Percentiles rank a stretch among this genome's conserved stretches.
These are phyloP conservation scores for Alternaria solani DNA, from an alignment of 2,329 filamentous ascomycete genomes.

Conservation along the genomic window DNA sequence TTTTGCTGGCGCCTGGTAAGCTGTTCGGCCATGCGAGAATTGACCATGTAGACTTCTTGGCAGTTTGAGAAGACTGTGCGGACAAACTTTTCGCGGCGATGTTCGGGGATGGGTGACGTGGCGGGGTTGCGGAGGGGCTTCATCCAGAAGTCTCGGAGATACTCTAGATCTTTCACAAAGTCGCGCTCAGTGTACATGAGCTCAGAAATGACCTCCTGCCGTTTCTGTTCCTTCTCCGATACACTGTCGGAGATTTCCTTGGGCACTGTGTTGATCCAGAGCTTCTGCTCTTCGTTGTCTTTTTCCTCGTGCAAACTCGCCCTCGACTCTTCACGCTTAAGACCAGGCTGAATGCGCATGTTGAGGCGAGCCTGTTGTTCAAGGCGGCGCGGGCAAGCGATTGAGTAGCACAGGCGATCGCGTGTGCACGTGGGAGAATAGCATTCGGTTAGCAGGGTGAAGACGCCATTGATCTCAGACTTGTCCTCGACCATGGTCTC, in stretches of 20 bases:
- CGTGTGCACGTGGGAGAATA: slow-evolving; percentile 97
- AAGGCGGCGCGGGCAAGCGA: slow-evolving; percentile 89
- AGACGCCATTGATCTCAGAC: slow-evolving; percentile 90
- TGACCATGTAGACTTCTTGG: slow-evolving; percentile 92
- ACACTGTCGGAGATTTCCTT: slow-evolving; percentile 93
- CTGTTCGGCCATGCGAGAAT: slow-evolving; percentile 85
- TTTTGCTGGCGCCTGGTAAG: slow-evolving; percentile 91
- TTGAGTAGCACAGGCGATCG: slow-evolving; percentile 96
- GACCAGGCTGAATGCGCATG: slow-evolving; percentile 86
- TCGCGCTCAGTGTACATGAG: slow-evolving; percentile 98
- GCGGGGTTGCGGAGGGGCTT: slow-evolving; percentile 76
- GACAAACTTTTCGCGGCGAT: slow-evolving; percentile 88
- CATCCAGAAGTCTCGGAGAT: slow-evolving; percentile 98
- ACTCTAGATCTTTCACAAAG: slow-evolving; percentile 98
- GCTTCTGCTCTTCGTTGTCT: slow-evolving; percentile 92
- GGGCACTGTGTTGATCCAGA: slow-evolving; percentile 98
- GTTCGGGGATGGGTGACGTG: slow-evolving; percentile 85
- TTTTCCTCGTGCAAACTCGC: slow-evolving; percentile 84
- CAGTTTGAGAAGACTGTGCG: slow-evolving; percentile 96
- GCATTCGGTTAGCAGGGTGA: slow-evolving; percentile 94
- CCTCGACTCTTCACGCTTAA: slow-evolving; percentile 75
- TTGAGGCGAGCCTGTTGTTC: slow-evolving; percentile 96
- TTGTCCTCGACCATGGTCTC: slow-evolving; percentile 90
- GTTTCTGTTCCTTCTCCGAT: slow-evolving; percentile 91
- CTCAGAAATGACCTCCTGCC: slow-evolving; percentile 97